Percentiles rank a stretch among this genome's conserved stretches.
These are phyloP conservation scores for Moesziomyces parantarcticus DNA, from an alignment of 1,284 basidiomycete species.

Conservation along the genomic window DNA sequence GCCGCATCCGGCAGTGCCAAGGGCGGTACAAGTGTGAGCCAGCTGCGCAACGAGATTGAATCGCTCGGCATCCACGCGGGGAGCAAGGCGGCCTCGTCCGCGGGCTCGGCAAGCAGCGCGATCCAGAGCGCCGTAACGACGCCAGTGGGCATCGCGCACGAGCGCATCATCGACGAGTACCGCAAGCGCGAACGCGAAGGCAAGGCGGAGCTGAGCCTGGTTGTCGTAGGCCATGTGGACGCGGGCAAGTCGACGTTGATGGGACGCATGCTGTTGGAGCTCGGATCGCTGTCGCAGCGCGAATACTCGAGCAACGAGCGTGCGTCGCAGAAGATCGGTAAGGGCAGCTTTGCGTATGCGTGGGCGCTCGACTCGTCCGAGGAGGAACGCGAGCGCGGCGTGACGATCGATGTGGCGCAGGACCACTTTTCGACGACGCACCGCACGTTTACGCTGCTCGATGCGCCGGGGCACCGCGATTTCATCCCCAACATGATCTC, in stretches of 20 bases:
- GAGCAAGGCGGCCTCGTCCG: slow-evolving; percentile 45
- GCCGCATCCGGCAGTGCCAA: slow-evolving; percentile 42
- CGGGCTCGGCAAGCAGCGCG: slow-evolving; percentile 65
- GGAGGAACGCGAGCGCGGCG: slow-evolving; percentile 92
- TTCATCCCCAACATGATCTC: slow-evolving; percentile 80
- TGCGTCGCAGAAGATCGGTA: slow-evolving; percentile 89
- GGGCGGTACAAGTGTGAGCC: slow-evolving; percentile 68
- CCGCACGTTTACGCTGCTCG: slow-evolving; percentile 87
- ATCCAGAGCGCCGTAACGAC: slow-evolving; percentile 67
- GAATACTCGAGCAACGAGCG: slow-evolving; percentile 85
- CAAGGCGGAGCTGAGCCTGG: slow-evolving; percentile 82
- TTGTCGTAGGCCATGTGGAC: slow-evolving; percentile 98
- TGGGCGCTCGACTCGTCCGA: slow-evolving; percentile 94
- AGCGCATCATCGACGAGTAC: slow-evolving; percentile 87
- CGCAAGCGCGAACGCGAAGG: slow-evolving; percentile 73
- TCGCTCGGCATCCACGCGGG: slow-evolving; percentile 47
- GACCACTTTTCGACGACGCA: slow-evolving; percentile 82
- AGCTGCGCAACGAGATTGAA: slow-evolving; percentile 57
- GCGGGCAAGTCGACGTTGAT: slow-evolving; percentile 98
- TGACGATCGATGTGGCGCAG: slow-evolving; percentile 96
- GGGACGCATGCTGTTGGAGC: slow-evolving; percentile 91
- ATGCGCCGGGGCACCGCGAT: slow-evolving; percentile 95
- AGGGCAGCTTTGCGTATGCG: slow-evolving; percentile 95
- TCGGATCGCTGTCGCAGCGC: slow-evolving; percentile 87
- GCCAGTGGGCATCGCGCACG: slow-evolving; percentile 78